Conservation (phyloP, 2,329 filamentous ascomycete genomes). For the Colletotrichum shisoi region DNA sequence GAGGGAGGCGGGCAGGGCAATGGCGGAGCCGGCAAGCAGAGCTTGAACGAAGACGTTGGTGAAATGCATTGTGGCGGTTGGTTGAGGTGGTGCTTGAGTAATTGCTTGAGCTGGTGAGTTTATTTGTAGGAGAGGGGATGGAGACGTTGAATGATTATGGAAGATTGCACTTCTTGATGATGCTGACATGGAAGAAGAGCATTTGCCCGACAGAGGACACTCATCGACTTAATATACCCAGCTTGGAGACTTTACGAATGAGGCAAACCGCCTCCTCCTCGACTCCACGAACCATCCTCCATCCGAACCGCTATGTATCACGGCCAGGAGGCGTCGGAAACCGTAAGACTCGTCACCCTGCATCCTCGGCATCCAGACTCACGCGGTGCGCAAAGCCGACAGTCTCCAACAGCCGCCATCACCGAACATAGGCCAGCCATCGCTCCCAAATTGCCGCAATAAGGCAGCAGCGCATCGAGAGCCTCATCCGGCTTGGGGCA, state of each 20-base stretch:
- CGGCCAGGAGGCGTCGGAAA: background rate
- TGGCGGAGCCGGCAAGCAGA: constrained; percentile 61
- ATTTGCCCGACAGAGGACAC: background rate
- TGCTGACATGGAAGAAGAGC: constrained; percentile 22
- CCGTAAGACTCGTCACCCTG: constrained; percentile 16
- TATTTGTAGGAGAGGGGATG: background rate
- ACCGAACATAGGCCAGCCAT: background rate
- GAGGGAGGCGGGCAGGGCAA: constrained; percentile 46
- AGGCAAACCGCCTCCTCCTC: background rate
- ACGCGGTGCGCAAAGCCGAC: constrained; percentile 20
- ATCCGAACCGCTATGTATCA: constrained; percentile 20
- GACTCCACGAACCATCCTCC: constrained; percentile 17
- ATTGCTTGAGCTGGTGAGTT: background rate
- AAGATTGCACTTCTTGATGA: background rate
- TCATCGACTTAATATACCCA: constrained; percentile 26
- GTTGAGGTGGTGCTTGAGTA: constrained; percentile 1
- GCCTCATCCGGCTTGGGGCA: constrained; percentile 10
- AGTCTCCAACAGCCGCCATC: background rate
- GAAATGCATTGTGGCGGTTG: constrained; percentile 42
- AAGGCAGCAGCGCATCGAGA: background rate
- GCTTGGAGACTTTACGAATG: background rate
- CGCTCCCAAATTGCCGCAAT: background rate
- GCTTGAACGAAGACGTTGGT: constrained; percentile 56
- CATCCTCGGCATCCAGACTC: background rate
- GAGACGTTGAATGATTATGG: background rate